phyloP scores from a whole-genome alignment of 148 eudicot genomes.

The Polygonum maritimum region DNA sequence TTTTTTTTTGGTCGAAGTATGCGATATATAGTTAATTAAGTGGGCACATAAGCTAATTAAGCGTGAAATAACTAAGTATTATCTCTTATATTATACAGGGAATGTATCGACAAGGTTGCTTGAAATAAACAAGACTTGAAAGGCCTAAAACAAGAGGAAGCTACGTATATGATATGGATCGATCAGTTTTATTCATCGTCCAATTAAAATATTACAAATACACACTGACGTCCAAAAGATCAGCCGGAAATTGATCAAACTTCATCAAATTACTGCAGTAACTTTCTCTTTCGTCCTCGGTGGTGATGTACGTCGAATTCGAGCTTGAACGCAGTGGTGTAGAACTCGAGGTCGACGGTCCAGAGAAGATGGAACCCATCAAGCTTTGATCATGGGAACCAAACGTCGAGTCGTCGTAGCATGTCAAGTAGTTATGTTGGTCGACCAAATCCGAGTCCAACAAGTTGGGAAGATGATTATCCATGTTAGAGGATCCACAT shows the following conservation, averaged over 20 bases:
- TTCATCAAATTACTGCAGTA: slow-evolving; percentile 49
- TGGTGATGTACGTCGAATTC: slow-evolving; percentile 25
- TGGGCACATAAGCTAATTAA: too few relatives aligned
- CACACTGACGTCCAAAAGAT: slow-evolving; percentile 44
- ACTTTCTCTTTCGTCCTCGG: slow-evolving; percentile 64
- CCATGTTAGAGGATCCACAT: neutral
- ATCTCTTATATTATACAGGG: neutral
- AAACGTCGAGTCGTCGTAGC: slow-evolving; percentile 21
- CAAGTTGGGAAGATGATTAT: neutral
- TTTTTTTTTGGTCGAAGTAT: too few relatives aligned
- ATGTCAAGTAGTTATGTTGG: neutral
- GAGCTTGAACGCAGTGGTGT: slow-evolving; percentile 35
- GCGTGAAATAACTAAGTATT: neutral
- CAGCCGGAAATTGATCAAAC: slow-evolving; percentile 39
- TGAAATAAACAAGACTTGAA: neutral
- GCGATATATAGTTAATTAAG: too few relatives aligned
- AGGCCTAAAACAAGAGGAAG: neutral
- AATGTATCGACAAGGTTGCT: neutral
- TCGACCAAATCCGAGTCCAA: neutral
- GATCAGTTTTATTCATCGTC: neutral
- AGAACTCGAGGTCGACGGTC: slow-evolving; percentile 69
- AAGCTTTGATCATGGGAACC: slow-evolving; percentile 27
- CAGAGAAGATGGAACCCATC: slow-evolving; percentile 47
- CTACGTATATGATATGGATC: neutral
- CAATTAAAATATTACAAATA: slow-evolving; percentile 29